These are phyloP conservation scores for Suhomyces bolitotheri DNA, from an alignment of 1,139 yeast genomes.

Conservation along the genomic window DNA sequence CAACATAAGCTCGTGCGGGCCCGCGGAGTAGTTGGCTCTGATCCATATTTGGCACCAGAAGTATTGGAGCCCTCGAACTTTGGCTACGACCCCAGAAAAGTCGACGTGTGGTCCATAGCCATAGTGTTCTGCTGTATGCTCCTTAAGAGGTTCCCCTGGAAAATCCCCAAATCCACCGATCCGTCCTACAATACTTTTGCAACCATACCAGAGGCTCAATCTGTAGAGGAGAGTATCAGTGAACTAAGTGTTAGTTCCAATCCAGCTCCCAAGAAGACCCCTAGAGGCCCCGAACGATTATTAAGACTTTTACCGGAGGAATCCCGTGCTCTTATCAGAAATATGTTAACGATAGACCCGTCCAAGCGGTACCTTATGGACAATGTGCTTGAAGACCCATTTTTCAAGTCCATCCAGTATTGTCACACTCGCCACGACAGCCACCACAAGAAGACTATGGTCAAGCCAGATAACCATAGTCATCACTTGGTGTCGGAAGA, in stretches of 20 bases:
- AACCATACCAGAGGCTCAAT: slow-evolving; percentile 15
- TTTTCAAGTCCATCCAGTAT: slow-evolving; percentile 27
- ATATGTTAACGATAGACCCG: slow-evolving; percentile 36
- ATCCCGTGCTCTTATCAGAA: slow-evolving; percentile 35
- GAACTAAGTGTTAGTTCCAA: slow-evolving; percentile 3
- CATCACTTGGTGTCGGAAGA: slow-evolving; percentile 63
- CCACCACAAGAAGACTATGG: slow-evolving; percentile 3
- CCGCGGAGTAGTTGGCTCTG: slow-evolving; percentile 77
- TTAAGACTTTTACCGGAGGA: slow-evolving; percentile 39
- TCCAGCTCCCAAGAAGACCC: slow-evolving; percentile 4
- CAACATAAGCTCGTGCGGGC: slow-evolving; percentile 39
- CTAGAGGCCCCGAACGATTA: slow-evolving; percentile 35
- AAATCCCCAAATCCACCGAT: slow-evolving; percentile 62
- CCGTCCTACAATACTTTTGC: slow-evolving; percentile 51
- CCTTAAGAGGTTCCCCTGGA: slow-evolving; percentile 76
- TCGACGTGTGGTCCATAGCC: slow-evolving; percentile 79
- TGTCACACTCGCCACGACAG: slow-evolving; percentile 26
- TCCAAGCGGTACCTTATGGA: slow-evolving; percentile 30
- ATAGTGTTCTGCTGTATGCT: slow-evolving; percentile 77
- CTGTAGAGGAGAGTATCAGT: slow-evolving; percentile 6
- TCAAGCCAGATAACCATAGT: slow-evolving; percentile 37
- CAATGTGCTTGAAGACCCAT: slow-evolving; percentile 33
- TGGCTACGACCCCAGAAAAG: slow-evolving; percentile 69
- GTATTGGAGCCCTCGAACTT: slow-evolving; percentile 48
- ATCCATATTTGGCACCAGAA: slow-evolving; percentile 81